Conservation (phyloP, 179 eudicot genomes). For the Actinidia chinensis region DNA sequence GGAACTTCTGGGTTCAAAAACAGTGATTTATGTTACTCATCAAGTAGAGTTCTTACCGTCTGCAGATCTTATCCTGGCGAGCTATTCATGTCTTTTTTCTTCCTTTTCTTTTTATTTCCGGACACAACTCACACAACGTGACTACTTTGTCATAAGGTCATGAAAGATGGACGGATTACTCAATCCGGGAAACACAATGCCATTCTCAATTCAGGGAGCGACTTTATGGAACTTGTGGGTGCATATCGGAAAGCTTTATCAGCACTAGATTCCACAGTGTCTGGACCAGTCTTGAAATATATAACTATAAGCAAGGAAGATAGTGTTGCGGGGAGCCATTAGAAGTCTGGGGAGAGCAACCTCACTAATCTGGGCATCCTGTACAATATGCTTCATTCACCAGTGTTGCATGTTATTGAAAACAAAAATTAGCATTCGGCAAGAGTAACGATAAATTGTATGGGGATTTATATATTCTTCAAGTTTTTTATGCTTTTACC, state of each 20-base stretch:
- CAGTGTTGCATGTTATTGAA: too few species aligned
- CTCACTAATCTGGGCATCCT: too few species aligned
- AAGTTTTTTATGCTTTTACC: too few species aligned
- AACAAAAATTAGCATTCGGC: too few species aligned
- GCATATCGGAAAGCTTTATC: constrained; percentile 80
- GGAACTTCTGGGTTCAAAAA: constrained; percentile 63
- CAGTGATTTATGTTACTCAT: constrained; percentile 84
- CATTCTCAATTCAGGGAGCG: constrained; percentile 64
- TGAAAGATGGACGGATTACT: constrained; percentile 77
- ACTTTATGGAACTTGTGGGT: constrained; percentile 88
- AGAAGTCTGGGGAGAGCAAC: too few species aligned
- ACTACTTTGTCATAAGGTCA: constrained; percentile 43
- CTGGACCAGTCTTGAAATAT: constrained; percentile 1
- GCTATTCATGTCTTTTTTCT: constrained; percentile 20
- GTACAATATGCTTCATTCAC: too few species aligned
- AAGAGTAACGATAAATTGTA: too few species aligned
- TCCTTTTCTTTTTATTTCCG: neutral
- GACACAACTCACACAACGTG: neutral
- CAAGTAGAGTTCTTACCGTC: constrained; percentile 86
- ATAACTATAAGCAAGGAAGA: too few species aligned
- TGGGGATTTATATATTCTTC: too few species aligned
- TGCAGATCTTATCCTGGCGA: constrained; percentile 83
- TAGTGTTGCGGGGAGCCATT: too few species aligned
- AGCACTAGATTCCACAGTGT: constrained; percentile 45
- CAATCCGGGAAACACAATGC: constrained; percentile 83